Conservation (phyloP, 169 alveolate genomes). For the Cryptosporidium ubiquitum region DNA sequence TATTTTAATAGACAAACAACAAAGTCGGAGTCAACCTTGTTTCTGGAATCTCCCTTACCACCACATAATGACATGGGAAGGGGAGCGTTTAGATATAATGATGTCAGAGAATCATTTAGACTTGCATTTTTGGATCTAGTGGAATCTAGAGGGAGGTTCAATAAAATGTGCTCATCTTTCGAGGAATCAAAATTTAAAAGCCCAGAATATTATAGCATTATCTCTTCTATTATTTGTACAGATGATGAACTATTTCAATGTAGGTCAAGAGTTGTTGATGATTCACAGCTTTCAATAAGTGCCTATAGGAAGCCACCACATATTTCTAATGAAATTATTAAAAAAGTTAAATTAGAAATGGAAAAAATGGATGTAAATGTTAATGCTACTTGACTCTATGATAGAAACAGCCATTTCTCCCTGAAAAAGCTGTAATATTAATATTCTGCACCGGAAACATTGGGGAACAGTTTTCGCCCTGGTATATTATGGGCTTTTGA, state of each 20-base stretch:
- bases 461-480: not conserved
- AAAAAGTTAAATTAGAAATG: conserved; percentile 36
- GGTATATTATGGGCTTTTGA: not conserved
- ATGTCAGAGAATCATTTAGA: conserved; percentile 61
- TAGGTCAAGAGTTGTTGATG: conserved; percentile 11
- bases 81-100: conserved; percentile 57
- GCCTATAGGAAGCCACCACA: conserved; percentile 40
- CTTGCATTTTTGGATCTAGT: conserved; percentile 67
- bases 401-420: not conserved
- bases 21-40: not conserved
- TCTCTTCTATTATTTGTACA: conserved; percentile 43
- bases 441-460: not conserved
- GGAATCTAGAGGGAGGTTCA: conserved; percentile 53
- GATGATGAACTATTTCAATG: conserved; percentile 65
- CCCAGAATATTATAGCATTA: conserved; percentile 50
- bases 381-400: not conserved
- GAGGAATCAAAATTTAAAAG: not conserved
- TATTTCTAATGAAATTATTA: conserved; percentile 46
- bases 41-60: conserved; percentile 61
- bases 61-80: conserved; percentile 61
- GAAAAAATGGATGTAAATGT: conserved; percentile 17
- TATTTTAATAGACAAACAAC: conserved; percentile 19
- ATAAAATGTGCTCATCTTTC: not conserved
- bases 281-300: conserved; percentile 8
- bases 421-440: not conserved